Evolutionary conservation across 345 rosid species (phyloP).

Genomic region (Gossypium longicalyx): DNA sequence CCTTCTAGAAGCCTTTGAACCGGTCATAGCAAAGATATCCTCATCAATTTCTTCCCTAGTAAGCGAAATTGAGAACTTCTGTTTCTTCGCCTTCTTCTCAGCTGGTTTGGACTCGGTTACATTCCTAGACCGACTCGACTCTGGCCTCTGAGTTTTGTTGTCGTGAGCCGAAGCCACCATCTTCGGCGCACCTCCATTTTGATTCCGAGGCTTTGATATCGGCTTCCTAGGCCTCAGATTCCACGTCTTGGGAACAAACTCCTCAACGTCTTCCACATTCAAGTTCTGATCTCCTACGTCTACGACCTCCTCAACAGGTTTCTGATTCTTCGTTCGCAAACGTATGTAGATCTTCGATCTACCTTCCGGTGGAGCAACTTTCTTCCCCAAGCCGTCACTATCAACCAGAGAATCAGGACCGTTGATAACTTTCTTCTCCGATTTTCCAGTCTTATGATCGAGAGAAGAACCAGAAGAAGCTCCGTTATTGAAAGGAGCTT

Average conservation of each 20-base stretch:
- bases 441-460: conserved; percentile 22
- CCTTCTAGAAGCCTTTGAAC: conserved; percentile 58
- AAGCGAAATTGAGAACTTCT: conserved; percentile 51
- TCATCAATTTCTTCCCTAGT: conserved; percentile 67
- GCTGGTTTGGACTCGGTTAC: conserved; percentile 24
- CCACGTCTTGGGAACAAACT: conserved; percentile 51
- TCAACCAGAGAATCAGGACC: conserved; percentile 20
- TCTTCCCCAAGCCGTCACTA: conserved; percentile 25
- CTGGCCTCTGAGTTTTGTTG: conserved; percentile 25
- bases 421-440: conserved; percentile 18
- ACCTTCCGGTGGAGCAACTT: conserved; percentile 28
- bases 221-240: conserved; percentile 63
- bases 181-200: conserved; percentile 22
- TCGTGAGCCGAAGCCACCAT: conserved; percentile 24
- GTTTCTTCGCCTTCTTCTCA: conserved; percentile 42
- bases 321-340: conserved; percentile 32
- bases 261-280: conserved; percentile 37
- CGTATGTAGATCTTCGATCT: conserved; percentile 49
- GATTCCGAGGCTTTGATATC: conserved; percentile 27
- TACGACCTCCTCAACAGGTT: conserved; percentile 18
- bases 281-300: conserved; percentile 38
- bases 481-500: conserved; percentile 19
- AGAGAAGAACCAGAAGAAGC: conserved; percentile 19
- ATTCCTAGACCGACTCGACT: conserved; percentile 29
- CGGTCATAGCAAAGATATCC: conserved; percentile 62